phyloP scores from a whole-genome alignment of 129 eudicot species.

The Flaveria bidentis region DNA sequence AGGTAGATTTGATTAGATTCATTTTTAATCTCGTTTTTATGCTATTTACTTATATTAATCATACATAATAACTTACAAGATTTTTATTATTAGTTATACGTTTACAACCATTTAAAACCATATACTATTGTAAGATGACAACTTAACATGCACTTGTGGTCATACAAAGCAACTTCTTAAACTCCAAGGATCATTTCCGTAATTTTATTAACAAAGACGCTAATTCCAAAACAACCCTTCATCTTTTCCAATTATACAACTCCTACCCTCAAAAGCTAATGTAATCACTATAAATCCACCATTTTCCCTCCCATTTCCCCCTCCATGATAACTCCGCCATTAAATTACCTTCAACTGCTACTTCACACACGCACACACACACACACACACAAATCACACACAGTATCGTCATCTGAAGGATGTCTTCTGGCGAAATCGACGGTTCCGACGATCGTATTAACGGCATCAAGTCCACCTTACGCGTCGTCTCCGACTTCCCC shows the following conservation, averaged over 20 bases:
- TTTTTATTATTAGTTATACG: too few relatives aligned
- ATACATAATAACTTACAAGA: too few relatives aligned
- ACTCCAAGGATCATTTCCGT: constrained; percentile 9
- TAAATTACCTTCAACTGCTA: constrained; percentile 30
- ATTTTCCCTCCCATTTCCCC: constrained; percentile 33
- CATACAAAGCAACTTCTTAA: neutral
- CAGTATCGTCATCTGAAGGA: neutral
- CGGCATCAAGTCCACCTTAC: constrained; percentile 61
- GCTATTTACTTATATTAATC: too few relatives aligned
- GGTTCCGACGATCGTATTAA: constrained; percentile 43
- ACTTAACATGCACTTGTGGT: neutral
- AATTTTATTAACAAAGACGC: neutral
- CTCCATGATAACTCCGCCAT: constrained; percentile 21
- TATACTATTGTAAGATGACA: too few relatives aligned
- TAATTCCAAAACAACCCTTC: constrained; percentile 1
- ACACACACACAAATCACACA: neutral
- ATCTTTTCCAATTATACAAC: neutral
- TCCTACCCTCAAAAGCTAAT: neutral
- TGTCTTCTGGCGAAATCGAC: constrained; percentile 34
- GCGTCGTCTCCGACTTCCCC: constrained; percentile 87
- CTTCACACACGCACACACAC: neutral
- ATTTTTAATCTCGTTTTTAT: too few relatives aligned
- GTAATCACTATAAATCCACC: constrained; percentile 29
- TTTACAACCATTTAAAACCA: too few relatives aligned
- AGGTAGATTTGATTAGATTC: too few relatives aligned